These are phyloP conservation scores for Echinosophora koreensis DNA, from an alignment of 306 rosid species.

Conservation along the genomic window DNA sequence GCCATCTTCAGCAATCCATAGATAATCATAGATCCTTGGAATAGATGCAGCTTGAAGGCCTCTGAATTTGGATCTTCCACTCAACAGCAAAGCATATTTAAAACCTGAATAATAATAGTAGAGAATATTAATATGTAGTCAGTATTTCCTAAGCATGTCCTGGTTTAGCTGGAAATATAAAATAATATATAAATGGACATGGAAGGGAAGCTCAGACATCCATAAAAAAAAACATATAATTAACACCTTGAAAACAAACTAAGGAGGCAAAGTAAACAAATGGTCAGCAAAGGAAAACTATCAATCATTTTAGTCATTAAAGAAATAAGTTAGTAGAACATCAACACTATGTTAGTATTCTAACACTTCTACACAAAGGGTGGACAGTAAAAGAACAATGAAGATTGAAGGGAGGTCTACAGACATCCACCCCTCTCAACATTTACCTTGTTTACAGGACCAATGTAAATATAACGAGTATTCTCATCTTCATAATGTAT, in stretches of 20 bases:
- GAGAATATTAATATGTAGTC: constrained; percentile 39
- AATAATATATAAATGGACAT: background rate
- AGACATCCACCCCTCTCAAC: constrained; percentile 33
- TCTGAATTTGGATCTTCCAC: constrained; percentile 88
- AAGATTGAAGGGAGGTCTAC: constrained; percentile 15
- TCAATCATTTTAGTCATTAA: constrained; percentile 17
- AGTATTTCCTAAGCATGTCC: constrained; percentile 36
- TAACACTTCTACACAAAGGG: constrained; percentile 32
- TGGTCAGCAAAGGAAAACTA: constrained; percentile 11
- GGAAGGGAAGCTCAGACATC: constrained; percentile 36
- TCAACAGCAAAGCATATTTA: constrained; percentile 93
- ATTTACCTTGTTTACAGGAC: constrained; percentile 92
- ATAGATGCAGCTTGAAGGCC: constrained; percentile 89
- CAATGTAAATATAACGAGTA: constrained; percentile 93
- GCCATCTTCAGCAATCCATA: constrained; percentile 97
- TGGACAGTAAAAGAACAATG: constrained; percentile 33
- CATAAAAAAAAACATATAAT: background rate
- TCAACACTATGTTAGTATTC: constrained; percentile 4
- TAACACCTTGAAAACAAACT: constrained; percentile 31
- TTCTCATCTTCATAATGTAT: constrained; percentile 94
- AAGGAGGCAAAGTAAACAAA: constrained; percentile 38
- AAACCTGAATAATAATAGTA: constrained; percentile 61
- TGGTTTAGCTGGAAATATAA: constrained; percentile 6
- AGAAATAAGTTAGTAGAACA: background rate
- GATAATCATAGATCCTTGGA: constrained; percentile 83